Base-by-base conservation (phyloP, 1,284 basidiomycete species). In the Acaromyces ingoldii region DNA sequence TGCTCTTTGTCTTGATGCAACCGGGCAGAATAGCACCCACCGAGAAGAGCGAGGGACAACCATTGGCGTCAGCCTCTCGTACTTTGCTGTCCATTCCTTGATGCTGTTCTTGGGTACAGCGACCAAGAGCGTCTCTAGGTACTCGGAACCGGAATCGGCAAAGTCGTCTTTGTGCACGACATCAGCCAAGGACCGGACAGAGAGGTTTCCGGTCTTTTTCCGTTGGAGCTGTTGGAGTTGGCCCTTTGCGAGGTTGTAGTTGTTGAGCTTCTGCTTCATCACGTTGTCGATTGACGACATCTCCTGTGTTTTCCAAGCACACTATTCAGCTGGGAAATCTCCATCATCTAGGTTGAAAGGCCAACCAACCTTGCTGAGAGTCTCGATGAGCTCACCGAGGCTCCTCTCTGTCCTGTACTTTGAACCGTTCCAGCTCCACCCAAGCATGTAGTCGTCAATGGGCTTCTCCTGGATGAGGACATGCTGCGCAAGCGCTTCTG, bases 131-230 rank as follows among this genome's bases (percentile, higher is more conserved):
- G 93, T 95, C 75, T 96, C 89, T 61, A 98, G 79, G 74, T 91
- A 97, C 75, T 99, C 95, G 4, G 90, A 95, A 53, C 89, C 84
- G 3, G 50, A 43, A 52, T 83, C 81, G 45, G 96, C 81, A 74
- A 91, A 84, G 72, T 97, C 83, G 15, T 88, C 85, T 62, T 85
- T 84, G 43, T 84, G 83, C 17, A 98, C 88, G 15, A 98, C 80
- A 51, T 95, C 92, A 15, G 83, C 84, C 22, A 98, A 80, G 6
- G 89, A 89, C 49, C 87, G 82, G 37, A 91, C 85, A 30, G 91
- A 91, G 25, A 99, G 83, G 75, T 97, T 97, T 2, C 95, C 95
- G 21, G 91, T 96, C 81, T 89, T 89, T 82, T 91, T 96, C 61
- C 93, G 84, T 75, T 96, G 90, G 80, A 97, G 84, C 72, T 90